Evolutionary conservation across 345 rosid species (phyloP).

Genomic region (Reutealis trisperma): DNA sequence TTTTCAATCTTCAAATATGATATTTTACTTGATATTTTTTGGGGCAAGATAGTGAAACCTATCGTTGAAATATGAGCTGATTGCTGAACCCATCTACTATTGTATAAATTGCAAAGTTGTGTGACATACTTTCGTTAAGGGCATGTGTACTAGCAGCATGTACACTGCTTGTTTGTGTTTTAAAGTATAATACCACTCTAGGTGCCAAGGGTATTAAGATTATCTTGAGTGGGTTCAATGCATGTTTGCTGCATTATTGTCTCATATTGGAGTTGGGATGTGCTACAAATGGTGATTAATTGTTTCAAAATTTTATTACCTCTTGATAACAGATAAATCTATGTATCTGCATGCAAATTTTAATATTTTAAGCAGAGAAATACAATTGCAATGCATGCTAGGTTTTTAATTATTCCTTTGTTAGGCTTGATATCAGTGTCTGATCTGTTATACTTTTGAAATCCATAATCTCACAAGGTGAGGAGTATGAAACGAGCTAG

Average conservation of each 20-base stretch:
- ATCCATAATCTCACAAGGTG: constrained; percentile 52
- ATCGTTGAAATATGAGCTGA: not conserved
- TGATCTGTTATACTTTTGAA: constrained; percentile 12
- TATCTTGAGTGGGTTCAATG: not conserved
- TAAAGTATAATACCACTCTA: not conserved
- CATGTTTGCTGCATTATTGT: not conserved
- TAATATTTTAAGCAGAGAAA: not conserved
- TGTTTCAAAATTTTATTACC: not conserved
- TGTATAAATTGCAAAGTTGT: not conserved
- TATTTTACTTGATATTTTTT: no score
- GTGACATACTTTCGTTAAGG: no score
- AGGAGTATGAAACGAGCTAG: constrained; percentile 99
- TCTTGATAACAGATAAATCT: not conserved
- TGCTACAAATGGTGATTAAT: no score
- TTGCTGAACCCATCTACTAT: not conserved
- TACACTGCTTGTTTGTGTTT: not conserved
- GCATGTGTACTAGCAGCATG: no score
- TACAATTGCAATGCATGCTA: not conserved
- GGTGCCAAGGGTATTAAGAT: not conserved
- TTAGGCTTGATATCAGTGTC: not conserved
- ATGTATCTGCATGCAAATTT: not conserved
- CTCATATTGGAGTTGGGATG: not conserved
- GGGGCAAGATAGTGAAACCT: not conserved
- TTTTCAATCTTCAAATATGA: not conserved
- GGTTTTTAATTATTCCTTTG: not conserved